Conservation (phyloP, 441 rosid genomes). For the Bruguiera hainesii region DNA sequence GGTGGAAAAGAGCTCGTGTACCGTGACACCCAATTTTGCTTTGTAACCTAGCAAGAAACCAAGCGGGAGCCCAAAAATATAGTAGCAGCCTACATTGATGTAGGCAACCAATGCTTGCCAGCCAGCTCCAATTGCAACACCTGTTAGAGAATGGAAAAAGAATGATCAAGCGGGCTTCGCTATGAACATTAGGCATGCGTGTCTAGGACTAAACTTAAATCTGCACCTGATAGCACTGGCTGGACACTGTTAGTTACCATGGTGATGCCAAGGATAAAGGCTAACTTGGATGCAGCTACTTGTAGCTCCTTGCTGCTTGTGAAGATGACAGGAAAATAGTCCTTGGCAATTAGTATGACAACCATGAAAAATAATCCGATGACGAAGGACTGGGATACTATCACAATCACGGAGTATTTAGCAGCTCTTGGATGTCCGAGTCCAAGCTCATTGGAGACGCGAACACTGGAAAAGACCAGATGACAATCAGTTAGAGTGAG, state of each 20-base stretch:
- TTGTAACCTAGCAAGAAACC: slow-evolving; percentile 66
- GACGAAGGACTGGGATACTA: slow-evolving; percentile 49
- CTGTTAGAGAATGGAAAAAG: slow-evolving; percentile 25
- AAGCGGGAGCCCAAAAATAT: slow-evolving; percentile 68
- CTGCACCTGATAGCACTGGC: slow-evolving; percentile 69
- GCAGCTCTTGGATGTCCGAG: slow-evolving; percentile 61
- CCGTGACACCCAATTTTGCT: slow-evolving; percentile 65
- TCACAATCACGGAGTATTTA: slow-evolving; percentile 65
- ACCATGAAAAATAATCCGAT: slow-evolving; percentile 67
- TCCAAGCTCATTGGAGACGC: slow-evolving; percentile 84
- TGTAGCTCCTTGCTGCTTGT: slow-evolving; percentile 54
- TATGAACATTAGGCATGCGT: not conserved
- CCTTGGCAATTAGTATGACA: slow-evolving; percentile 43
- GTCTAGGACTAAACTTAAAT: too few relatives aligned
- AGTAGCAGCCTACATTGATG: slow-evolving; percentile 67
- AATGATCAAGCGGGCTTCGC: not conserved
- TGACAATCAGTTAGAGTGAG: not conserved
- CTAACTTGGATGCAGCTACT: slow-evolving; percentile 51
- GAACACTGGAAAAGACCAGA: slow-evolving; percentile 37
- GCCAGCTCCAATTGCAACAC: slow-evolving; percentile 87
- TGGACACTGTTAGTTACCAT: slow-evolving; percentile 87
- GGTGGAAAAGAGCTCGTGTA: slow-evolving; percentile 14
- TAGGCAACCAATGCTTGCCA: slow-evolving; percentile 89
- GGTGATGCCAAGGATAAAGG: slow-evolving; percentile 64
- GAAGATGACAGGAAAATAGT: slow-evolving; percentile 57